Conservation (phyloP, 2,329 filamentous ascomycete species). For the Pseudocercospora musae region DNA sequence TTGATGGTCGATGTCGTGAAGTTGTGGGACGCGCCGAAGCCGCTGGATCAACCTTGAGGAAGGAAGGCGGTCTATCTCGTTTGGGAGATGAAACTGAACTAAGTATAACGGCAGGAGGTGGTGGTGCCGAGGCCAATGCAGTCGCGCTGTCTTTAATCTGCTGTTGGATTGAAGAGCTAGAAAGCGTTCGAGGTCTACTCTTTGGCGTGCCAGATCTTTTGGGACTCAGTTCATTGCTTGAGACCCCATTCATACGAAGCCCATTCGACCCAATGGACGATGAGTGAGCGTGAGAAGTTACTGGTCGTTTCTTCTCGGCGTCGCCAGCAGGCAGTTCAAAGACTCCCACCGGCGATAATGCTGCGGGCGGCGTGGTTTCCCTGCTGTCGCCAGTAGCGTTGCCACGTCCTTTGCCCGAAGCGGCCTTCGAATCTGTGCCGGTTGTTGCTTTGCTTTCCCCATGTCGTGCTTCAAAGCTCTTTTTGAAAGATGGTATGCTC, state of each 20-base stretch:
- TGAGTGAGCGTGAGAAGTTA: constrained; percentile 23
- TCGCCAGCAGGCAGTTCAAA: constrained; percentile 28
- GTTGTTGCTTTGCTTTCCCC: background rate
- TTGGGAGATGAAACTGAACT: constrained; percentile 3
- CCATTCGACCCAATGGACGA: constrained; percentile 27
- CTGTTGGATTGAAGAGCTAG: constrained; percentile 14
- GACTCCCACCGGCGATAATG: constrained; percentile 15
- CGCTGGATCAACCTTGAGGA: constrained; percentile 17
- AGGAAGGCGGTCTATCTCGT: constrained; percentile 16
- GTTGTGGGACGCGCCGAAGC: constrained; percentile 1
- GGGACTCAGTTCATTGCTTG: constrained; percentile 10
- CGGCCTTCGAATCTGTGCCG: background rate
- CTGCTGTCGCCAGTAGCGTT: background rate
- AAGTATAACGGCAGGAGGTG: background rate
- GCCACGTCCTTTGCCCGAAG: background rate
- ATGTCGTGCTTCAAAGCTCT: constrained; percentile 21
- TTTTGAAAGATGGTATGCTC: constrained; percentile 28
- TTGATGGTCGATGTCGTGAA: background rate
- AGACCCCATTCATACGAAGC: constrained; percentile 34
- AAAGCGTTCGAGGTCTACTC: constrained; percentile 30
- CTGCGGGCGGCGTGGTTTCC: background rate
- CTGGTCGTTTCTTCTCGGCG: constrained; percentile 23
- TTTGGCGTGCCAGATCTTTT: constrained; percentile 13
- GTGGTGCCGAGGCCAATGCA: background rate
- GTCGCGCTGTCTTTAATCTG: constrained; percentile 8